Conservation (phyloP, 495 filamentous ascomycete genomes). For the Annulohypoxylon maeteangense region DNA sequence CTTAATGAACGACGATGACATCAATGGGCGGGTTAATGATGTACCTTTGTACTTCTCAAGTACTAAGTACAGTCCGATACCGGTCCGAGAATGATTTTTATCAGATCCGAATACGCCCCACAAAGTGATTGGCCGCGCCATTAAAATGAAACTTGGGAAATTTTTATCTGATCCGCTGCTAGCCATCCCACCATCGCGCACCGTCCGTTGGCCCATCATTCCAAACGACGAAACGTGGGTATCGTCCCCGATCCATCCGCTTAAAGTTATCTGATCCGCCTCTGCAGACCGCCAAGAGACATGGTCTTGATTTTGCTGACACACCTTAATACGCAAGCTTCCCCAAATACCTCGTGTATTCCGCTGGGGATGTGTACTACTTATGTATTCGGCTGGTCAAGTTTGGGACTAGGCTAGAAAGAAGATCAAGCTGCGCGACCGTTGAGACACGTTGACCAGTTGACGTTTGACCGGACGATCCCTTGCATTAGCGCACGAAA, state of each 20-base stretch:
- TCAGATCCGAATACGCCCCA: slow-evolving; percentile 46
- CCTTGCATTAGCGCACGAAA: slow-evolving; percentile 39
- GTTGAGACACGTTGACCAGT: slow-evolving; percentile 23
- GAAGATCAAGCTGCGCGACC: neutral
- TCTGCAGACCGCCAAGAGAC: slow-evolving; percentile 42
- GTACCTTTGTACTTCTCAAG: neutral
- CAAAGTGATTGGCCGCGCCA: slow-evolving; percentile 7
- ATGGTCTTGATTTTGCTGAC: slow-evolving; percentile 15
- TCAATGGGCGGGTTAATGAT: neutral
- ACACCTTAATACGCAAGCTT: slow-evolving; percentile 26
- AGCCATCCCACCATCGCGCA: slow-evolving; percentile 10
- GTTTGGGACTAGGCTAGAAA: neutral
- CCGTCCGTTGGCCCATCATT: neutral
- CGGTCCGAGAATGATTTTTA: slow-evolving; percentile 44
- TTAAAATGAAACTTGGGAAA: slow-evolving; percentile 21
- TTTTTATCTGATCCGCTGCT: slow-evolving; percentile 42
- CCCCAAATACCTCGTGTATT: slow-evolving; percentile 29
- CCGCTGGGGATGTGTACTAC: neutral
- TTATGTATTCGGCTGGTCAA: neutral
- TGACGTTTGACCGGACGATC: slow-evolving; percentile 15
- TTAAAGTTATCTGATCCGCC: slow-evolving; percentile 65
- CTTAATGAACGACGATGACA: slow-evolving; percentile 9
- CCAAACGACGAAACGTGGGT: neutral
- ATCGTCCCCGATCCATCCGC: slow-evolving; percentile 38
- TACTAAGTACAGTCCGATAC: slow-evolving; percentile 32